These are phyloP conservation scores for Nymphaea colorata DNA, from an alignment of 164 flowering plant species.

Conservation along the genomic window DNA sequence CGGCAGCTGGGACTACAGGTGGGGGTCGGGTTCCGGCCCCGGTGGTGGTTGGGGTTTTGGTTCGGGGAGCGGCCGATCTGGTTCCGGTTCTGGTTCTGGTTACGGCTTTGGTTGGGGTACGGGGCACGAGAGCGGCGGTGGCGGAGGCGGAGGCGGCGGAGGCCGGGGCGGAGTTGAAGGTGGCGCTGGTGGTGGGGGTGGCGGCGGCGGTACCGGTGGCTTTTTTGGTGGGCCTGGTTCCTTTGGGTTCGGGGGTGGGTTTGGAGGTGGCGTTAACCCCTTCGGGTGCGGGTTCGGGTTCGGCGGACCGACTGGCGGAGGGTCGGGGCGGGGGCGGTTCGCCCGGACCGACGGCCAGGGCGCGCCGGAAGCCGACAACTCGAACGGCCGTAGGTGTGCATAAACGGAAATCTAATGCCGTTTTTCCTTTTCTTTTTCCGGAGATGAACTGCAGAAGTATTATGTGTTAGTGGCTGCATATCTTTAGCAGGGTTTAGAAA, in stretches of 20 bases:
- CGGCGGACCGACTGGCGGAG: background rate
- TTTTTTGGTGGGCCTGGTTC: background rate
- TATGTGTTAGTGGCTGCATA: no score
- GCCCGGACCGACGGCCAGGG: no score
- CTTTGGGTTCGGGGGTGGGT: background rate
- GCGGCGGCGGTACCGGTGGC: background rate
- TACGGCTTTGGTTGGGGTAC: constrained; percentile 54
- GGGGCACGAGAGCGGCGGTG: constrained; percentile 45
- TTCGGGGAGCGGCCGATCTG: constrained; percentile 60
- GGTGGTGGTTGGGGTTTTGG: constrained; percentile 71
- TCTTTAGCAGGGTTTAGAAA: no score
- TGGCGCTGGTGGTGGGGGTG: constrained; percentile 15
- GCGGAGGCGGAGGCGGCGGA: constrained; percentile 36
- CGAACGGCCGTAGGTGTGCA: no score
- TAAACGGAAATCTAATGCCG: no score
- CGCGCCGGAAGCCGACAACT: no score
- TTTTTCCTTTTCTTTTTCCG: no score
- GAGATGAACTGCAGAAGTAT: no score
- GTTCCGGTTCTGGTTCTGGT: constrained; percentile 56
- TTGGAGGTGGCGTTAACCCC: background rate
- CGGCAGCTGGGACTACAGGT: constrained; percentile 50
- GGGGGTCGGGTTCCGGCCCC: constrained; percentile 79
- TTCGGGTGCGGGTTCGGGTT: background rate
- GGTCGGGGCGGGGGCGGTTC: background rate
- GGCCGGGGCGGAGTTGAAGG: constrained; percentile 32